Evolutionary conservation across 164 flowering plant genomes (phyloP).

Genomic region (Aristolochia californica): DNA sequence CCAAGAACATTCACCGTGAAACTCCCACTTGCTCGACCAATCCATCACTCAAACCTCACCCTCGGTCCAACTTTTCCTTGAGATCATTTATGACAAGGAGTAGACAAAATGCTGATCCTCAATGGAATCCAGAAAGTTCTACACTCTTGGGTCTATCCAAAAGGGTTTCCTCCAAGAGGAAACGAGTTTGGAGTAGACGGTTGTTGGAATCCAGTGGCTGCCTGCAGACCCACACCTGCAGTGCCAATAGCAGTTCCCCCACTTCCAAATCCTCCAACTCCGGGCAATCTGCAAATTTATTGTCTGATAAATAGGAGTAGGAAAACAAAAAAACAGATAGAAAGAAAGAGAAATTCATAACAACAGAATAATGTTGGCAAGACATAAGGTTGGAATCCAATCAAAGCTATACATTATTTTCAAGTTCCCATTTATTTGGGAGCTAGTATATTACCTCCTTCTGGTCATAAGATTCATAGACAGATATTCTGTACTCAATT

Average conservation of each 20-base stretch:
- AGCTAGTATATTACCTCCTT: no score
- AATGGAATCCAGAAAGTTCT: neutral
- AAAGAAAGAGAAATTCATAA: neutral
- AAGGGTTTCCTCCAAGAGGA: slow-evolving; percentile 59
- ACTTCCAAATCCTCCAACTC: slow-evolving; percentile 15
- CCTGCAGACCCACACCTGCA: slow-evolving; percentile 6
- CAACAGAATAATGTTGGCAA: neutral
- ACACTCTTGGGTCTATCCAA: slow-evolving; percentile 32
- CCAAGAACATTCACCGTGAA: neutral
- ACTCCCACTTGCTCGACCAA: neutral
- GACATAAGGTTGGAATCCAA: neutral
- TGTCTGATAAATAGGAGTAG: neutral
- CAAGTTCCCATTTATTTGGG: no score
- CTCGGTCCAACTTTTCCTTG: slow-evolving; percentile 9
- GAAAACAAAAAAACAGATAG: neutral
- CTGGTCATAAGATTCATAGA: no score
- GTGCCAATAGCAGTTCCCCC: slow-evolving; percentile 8
- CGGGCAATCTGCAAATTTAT: slow-evolving; percentile 15
- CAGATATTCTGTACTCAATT: no score
- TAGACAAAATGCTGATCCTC: slow-evolving; percentile 6
- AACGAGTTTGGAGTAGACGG: slow-evolving; percentile 26
- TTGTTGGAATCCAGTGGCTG: slow-evolving; percentile 7
- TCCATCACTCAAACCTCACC: slow-evolving; percentile 8
- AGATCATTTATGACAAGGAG: neutral
- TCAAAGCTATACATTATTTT: neutral